These are phyloP conservation scores for Cryphonectria japonica DNA, from an alignment of 2,329 filamentous ascomycete species.

Conservation along the genomic window DNA sequence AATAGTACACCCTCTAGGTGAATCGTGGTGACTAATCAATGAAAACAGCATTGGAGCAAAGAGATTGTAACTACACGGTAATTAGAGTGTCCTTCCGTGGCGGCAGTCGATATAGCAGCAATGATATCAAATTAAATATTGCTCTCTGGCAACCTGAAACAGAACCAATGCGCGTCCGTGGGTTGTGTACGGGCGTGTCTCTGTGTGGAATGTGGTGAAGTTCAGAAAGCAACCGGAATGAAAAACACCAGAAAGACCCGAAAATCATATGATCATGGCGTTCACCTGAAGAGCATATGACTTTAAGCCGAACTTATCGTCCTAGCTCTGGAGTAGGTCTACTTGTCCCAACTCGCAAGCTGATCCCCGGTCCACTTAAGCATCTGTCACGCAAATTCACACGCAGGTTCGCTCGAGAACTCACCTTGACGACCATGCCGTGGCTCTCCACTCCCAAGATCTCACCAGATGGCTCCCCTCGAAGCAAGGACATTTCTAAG, in stretches of 20 bases:
- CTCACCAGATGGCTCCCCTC: constrained; percentile 19
- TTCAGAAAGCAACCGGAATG: constrained; percentile 14
- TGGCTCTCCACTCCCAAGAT: constrained; percentile 22
- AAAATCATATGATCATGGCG: neutral
- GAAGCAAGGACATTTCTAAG: neutral
- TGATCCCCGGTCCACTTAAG: neutral
- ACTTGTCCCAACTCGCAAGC: neutral
- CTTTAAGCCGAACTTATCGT: neutral
- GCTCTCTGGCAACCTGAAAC: neutral
- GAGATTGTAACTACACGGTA: neutral
- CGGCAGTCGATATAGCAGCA: neutral
- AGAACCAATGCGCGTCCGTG: neutral
- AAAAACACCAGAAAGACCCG: constrained; percentile 4
- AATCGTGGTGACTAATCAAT: neutral
- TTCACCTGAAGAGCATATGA: neutral
- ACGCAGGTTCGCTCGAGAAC: neutral
- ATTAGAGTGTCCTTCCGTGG: too few relatives aligned
- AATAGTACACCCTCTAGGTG: neutral
- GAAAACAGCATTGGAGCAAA: neutral
- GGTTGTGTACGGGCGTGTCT: neutral
- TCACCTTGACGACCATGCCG: constrained; percentile 17
- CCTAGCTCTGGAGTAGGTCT: neutral
- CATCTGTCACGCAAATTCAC: neutral
- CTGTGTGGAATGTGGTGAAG: neutral
- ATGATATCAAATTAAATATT: neutral